phyloP scores from a whole-genome alignment of 768 basidiomycete genomes.

The Rhizopogon salebrosus region DNA sequence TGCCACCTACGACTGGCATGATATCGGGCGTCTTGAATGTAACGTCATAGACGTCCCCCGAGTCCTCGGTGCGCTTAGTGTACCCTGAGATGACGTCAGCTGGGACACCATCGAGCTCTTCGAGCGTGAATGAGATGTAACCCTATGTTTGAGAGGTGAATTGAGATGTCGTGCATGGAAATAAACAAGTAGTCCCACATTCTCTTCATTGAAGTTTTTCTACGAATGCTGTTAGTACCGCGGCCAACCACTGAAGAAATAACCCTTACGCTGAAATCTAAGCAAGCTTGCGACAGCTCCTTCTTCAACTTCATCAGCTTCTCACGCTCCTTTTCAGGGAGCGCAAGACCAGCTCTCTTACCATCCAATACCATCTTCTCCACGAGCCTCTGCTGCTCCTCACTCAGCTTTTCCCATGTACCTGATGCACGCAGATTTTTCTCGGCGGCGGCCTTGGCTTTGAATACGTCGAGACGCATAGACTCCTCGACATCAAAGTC shows the following conservation, averaged over 20 bases:
- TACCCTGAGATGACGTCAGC: slow-evolving; percentile 76
- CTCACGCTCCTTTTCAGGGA: slow-evolving; percentile 58
- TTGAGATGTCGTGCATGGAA: neutral
- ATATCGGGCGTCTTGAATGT: slow-evolving; percentile 84
- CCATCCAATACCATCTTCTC: slow-evolving; percentile 80
- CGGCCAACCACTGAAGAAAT: neutral
- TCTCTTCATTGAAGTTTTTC: slow-evolving; percentile 91
- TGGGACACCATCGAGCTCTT: slow-evolving; percentile 79
- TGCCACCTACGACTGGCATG: slow-evolving; percentile 57
- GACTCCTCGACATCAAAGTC: slow-evolving; percentile 72
- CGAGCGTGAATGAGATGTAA: slow-evolving; percentile 55
- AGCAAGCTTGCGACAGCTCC: slow-evolving; percentile 65
- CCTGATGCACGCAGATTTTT: slow-evolving; percentile 62
- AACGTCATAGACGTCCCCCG: slow-evolving; percentile 59
- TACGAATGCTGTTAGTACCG: slow-evolving; percentile 16
- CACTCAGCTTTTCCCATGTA: slow-evolving; percentile 52
- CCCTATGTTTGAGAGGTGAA: slow-evolving; percentile 34
- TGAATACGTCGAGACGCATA: slow-evolving; percentile 79
- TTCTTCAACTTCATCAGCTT: slow-evolving; percentile 63
- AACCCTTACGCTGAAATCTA: slow-evolving; percentile 69
- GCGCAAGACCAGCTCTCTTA: slow-evolving; percentile 69
- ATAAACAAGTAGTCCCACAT: slow-evolving; percentile 35
- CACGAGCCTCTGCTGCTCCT: slow-evolving; percentile 72
- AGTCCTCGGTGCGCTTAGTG: slow-evolving; percentile 55
- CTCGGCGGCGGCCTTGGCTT: slow-evolving; percentile 64